These are phyloP conservation scores for Clonostachys solani DNA, from an alignment of 2,329 filamentous ascomycete genomes.

Conservation along the genomic window DNA sequence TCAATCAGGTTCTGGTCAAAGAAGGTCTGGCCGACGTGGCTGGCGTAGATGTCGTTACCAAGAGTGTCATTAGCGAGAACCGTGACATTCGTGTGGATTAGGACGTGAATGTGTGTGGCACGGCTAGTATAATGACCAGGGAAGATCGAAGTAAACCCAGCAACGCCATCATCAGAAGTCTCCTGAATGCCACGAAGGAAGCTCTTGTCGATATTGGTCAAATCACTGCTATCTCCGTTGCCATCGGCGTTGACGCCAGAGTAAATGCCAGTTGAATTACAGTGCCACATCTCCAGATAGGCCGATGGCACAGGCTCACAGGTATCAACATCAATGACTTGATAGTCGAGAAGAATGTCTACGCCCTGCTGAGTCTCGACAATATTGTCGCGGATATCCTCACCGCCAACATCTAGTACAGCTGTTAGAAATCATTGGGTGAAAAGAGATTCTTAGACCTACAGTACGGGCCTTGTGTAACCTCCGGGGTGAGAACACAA, in stretches of 20 bases:
- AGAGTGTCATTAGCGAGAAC: slow-evolving; percentile 26
- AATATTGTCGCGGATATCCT: slow-evolving; percentile 27
- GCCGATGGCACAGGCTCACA: slow-evolving; percentile 31
- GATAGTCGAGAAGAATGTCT: slow-evolving; percentile 32
- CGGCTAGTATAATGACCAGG: slow-evolving; percentile 39
- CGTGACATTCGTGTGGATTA: slow-evolving; percentile 30
- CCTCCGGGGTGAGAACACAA: slow-evolving; percentile 44
- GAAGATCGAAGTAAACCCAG: slow-evolving; percentile 35
- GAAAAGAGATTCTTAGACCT: slow-evolving; percentile 1
- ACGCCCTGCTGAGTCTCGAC: slow-evolving; percentile 34
- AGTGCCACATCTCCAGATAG: slow-evolving; percentile 38
- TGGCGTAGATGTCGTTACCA: slow-evolving; percentile 30
- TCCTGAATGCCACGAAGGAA: slow-evolving; percentile 29
- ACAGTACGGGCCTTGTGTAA: slow-evolving; percentile 44
- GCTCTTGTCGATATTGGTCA: slow-evolving; percentile 21
- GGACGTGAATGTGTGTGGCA: slow-evolving; percentile 41
- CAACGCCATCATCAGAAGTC: slow-evolving; percentile 36
- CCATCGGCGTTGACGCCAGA: slow-evolving; percentile 27
- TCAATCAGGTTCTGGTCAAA: slow-evolving; percentile 54
- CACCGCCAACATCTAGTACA: slow-evolving; percentile 18
- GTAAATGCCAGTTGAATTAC: slow-evolving; percentile 40
- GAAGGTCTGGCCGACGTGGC: slow-evolving; percentile 62
- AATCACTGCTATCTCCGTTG: slow-evolving; percentile 37
- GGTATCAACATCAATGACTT: slow-evolving; percentile 34
- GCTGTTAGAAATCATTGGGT: neutral